A percentile compares a stretch with the other conserved stretches of the same genome.
phyloP scores from a whole-genome alignment of 257 asterid species.

The Nicotiana paniculata region DNA sequence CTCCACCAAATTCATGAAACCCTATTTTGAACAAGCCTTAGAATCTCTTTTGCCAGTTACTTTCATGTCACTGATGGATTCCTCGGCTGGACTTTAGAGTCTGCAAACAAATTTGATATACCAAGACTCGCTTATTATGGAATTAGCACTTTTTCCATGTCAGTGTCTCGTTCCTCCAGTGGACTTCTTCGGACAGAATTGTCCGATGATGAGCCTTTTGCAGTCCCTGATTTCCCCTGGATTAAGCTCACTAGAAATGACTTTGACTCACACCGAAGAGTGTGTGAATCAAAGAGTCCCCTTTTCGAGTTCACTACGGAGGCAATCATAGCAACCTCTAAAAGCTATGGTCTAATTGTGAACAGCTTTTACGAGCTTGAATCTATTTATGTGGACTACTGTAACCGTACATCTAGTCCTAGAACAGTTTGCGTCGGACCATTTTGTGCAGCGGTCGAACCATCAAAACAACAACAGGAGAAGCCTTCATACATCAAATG shows the following conservation, averaged over 20 bases:
- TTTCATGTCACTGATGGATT: conserved; percentile 65
- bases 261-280: conserved; percentile 17
- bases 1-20: conserved; percentile 37
- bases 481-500: neutral
- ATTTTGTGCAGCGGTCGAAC: conserved; percentile 27
- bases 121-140: conserved; percentile 48
- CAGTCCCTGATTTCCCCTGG: conserved; percentile 36
- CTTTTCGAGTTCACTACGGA: conserved; percentile 31
- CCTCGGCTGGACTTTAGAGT: conserved; percentile 52
- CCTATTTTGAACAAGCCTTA: conserved; percentile 42
- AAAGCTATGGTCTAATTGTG: conserved; percentile 41
- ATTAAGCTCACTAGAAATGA: conserved; percentile 27
- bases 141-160: conserved; percentile 28
- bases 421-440: conserved; percentile 52
- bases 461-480: neutral
- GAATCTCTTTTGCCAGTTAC: conserved; percentile 9
- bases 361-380: conserved; percentile 60
- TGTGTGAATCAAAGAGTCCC: conserved; percentile 27
- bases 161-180: neutral
- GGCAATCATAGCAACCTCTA: neutral
- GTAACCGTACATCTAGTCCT: neutral
- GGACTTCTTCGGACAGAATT: conserved; percentile 7
- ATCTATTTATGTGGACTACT: conserved; percentile 23
- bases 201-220: conserved; percentile 31
- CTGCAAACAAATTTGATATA: conserved; percentile 33